phyloP scores from a whole-genome alignment of 2,329 filamentous ascomycete genomes.

The Ceratocystis papillata region DNA sequence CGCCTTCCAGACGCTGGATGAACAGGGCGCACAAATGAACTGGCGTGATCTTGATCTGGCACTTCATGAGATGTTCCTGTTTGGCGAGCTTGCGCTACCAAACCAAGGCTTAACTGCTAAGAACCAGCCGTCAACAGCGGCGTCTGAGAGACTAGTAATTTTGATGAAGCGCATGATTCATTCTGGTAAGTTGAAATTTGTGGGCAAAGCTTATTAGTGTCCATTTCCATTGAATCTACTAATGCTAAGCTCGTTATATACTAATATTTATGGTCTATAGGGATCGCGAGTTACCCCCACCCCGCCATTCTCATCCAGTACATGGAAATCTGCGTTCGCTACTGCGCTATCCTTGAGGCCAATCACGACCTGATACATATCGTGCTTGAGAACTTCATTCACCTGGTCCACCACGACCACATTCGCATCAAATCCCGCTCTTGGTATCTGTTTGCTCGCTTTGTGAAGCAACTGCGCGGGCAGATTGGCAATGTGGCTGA shows the following conservation, averaged over 20 bases:
- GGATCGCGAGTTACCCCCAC: constrained; percentile 74
- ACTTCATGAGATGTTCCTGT: constrained; percentile 87
- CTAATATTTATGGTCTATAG: constrained; percentile 35
- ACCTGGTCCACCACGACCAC: constrained; percentile 77
- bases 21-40: constrained; percentile 64
- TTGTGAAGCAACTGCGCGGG: constrained; percentile 74
- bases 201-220: not conserved
- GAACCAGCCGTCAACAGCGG: constrained; percentile 65
- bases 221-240: not conserved
- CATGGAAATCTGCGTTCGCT: constrained; percentile 96
- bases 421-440: constrained; percentile 79
- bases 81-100: constrained; percentile 85
- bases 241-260: constrained; percentile 25
- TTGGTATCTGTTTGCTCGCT: constrained; percentile 93
- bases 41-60: constrained; percentile 95
- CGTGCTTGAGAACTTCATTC: constrained; percentile 83
- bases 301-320: constrained; percentile 90
- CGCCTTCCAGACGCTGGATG: constrained; percentile 71
- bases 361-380: constrained; percentile 71
- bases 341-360: constrained; percentile 82
- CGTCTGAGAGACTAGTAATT: constrained; percentile 68
- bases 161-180: constrained; percentile 97
- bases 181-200: constrained; percentile 51
- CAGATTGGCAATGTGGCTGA: constrained; percentile 84
- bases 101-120: constrained; percentile 81